Base-by-base conservation (phyloP, 2,329 filamentous ascomycete species). In the Leptographium galeiforme region DNA sequence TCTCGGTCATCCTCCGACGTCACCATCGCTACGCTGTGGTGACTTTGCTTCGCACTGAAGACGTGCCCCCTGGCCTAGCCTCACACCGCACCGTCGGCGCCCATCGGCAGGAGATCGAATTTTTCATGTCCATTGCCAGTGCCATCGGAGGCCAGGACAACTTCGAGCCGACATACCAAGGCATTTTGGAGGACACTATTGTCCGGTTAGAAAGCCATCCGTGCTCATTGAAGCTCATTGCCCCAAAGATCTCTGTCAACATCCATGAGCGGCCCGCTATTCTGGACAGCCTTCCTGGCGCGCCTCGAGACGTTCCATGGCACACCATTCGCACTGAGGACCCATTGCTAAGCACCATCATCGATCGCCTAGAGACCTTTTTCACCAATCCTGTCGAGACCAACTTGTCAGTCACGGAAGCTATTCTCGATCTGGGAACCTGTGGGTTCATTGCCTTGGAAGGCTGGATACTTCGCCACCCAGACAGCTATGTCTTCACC, bases 361-460 rank as follows among this genome's bases (percentile, higher is more conserved):
- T 86, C 11, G 82, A 60, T 45, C 75, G 91, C 8, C 68, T 98
- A 12, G 77, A 84, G 46, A 83, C 77, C 0, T 98, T 97, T 63
- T 89, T 96, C 61, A 77, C 87, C 6, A 98, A 98, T 61, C 84
- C 89, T 3, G 82, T 97, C 3, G 89, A 96, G 61, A 90, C 87
- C 3, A 98, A 98, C 60, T 71, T 98, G 4, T 86, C 85, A 0
- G 74, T 96, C 2, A 97, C 91, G 0, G 87, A 94, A 61, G 79
- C 86, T 1, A 74, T 97, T 45, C 78, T 94, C 33, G 85, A 88
- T 59, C 73, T 98, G 43, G 87, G 87, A 12, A 82, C 87, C 1
- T 97, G 93, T 61, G 86, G 89, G 7, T 86, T 87, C 57, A 84
- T 95, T 63, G 81, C 83, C 19, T 75, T 96, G 13, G 89, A 96